These are phyloP conservation scores for Mycena albidolilacea DNA, from an alignment of 768 basidiomycete genomes.

Conservation along the genomic window DNA sequence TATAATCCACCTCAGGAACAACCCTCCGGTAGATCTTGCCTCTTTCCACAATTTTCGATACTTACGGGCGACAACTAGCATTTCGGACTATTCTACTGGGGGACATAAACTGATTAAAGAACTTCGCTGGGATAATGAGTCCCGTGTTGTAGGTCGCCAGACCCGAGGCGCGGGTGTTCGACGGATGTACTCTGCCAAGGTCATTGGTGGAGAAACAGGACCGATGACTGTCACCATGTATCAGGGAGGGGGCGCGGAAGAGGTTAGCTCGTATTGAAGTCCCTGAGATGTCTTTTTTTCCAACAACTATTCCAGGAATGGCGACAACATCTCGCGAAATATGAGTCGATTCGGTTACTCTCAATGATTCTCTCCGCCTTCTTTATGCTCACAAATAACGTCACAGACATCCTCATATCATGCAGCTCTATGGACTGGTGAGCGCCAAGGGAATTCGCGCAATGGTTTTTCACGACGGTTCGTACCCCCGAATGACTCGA, in stretches of 20 bases:
- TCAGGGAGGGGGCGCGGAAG: slow-evolving; percentile 20
- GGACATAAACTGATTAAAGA: slow-evolving; percentile 10
- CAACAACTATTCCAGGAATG: no score
- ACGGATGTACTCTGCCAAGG: slow-evolving; percentile 8
- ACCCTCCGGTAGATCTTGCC: neutral
- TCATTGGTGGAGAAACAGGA: neutral
- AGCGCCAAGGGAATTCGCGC: neutral
- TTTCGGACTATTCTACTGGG: slow-evolving; percentile 4
- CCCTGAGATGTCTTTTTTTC: no score
- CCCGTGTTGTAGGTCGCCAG: neutral
- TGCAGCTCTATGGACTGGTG: neutral
- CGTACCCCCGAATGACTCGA: neutral
- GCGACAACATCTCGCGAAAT: slow-evolving; percentile 7
- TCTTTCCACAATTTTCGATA: neutral
- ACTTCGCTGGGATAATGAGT: neutral
- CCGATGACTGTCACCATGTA: slow-evolving; percentile 2
- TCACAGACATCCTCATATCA: neutral
- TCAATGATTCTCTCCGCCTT: neutral
- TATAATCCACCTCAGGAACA: neutral
- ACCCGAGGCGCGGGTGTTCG: neutral
- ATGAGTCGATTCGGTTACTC: neutral
- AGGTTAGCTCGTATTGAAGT: no score
- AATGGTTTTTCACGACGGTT: neutral
- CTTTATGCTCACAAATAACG: neutral
- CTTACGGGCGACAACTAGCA: neutral